phyloP scores from a whole-genome alignment of 305 asterid genomes.

The Fraxinus nigra region DNA sequence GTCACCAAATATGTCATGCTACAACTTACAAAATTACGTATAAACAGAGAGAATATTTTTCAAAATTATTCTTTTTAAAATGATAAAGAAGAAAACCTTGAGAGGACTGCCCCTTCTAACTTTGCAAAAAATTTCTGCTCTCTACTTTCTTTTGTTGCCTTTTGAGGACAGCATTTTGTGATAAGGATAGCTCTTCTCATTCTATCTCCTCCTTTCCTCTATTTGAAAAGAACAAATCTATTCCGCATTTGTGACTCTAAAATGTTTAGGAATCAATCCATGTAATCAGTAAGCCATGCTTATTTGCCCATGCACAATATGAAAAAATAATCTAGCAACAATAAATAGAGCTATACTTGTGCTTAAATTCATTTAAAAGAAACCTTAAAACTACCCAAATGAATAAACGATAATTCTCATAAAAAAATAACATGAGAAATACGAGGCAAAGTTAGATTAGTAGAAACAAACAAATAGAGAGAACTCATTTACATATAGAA shows the following conservation, averaged over 20 bases:
- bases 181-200: background rate
- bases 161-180: background rate
- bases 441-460: background rate
- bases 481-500: constrained; percentile 19
- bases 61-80: background rate
- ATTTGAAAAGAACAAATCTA: background rate
- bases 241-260: background rate
- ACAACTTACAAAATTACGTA: background rate
- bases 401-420: background rate
- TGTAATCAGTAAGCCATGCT: background rate
- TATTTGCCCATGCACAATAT: background rate
- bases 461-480: background rate
- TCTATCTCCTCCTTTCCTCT: background rate
- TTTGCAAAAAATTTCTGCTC: background rate
- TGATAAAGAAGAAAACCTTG: background rate
- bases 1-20: background rate
- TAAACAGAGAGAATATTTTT: background rate
- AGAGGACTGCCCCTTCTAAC: background rate
- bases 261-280: background rate
- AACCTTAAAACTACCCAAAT: background rate
- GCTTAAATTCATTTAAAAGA: background rate
- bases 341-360: background rate
- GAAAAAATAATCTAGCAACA: background rate
- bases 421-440: background rate
- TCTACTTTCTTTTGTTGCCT: background rate